Conservation (phyloP, 305 asterid genomes). For the Fraxinus dipetala region DNA sequence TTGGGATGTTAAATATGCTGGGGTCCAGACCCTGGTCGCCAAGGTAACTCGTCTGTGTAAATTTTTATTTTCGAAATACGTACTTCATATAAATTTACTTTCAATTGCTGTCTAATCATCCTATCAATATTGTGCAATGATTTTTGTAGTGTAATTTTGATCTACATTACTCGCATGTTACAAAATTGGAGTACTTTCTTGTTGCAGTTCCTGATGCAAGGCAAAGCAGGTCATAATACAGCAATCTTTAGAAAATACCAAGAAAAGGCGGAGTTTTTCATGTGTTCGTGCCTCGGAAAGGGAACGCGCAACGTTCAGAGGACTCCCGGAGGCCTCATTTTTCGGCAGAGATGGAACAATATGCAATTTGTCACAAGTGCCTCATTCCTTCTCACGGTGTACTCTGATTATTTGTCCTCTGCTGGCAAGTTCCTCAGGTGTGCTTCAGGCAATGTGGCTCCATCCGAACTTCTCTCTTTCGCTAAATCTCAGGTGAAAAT, state of each 20-base stretch:
- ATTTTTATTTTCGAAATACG: neutral
- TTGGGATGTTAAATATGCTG: slow-evolving; percentile 98
- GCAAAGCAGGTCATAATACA: slow-evolving; percentile 64
- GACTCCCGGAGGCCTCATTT: slow-evolving; percentile 92
- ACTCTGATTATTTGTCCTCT: slow-evolving; percentile 82
- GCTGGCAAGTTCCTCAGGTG: slow-evolving; percentile 68
- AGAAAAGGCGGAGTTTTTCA: slow-evolving; percentile 84
- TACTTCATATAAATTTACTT: neutral
- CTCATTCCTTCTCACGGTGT: slow-evolving; percentile 77
- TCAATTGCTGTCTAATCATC: neutral
- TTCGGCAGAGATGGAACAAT: slow-evolving; percentile 93
- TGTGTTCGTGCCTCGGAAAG: slow-evolving; percentile 93
- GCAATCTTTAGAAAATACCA: slow-evolving; percentile 60
- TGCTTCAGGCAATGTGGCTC: slow-evolving; percentile 54
- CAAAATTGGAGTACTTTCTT: neutral
- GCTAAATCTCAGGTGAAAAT: slow-evolving; percentile 83
- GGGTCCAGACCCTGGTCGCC: slow-evolving; percentile 93
- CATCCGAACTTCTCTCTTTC: slow-evolving; percentile 68
- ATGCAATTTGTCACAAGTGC: slow-evolving; percentile 97
- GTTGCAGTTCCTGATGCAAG: slow-evolving; percentile 81
- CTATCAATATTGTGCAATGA: neutral
- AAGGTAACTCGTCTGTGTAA: slow-evolving; percentile 43
- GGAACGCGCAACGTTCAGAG: slow-evolving; percentile 71
- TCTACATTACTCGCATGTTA: neutral
- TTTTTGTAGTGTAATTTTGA: neutral